Conservation (phyloP, 192 early-diverging fungal genomes). For the Diversispora epigaea region DNA sequence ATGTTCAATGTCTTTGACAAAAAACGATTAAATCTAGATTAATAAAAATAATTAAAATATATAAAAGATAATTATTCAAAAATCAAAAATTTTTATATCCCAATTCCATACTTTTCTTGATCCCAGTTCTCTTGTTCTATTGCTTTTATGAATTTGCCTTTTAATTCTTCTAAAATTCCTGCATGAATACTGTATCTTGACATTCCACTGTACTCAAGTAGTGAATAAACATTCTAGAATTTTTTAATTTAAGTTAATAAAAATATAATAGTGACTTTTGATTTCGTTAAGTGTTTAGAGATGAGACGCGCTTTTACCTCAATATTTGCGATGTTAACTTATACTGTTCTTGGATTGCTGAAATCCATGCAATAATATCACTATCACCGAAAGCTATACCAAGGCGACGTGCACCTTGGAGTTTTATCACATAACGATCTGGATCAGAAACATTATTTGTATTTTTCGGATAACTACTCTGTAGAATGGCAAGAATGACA, state of each 20-base stretch:
- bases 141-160: not conserved
- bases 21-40: constrained; percentile 8
- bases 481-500: no score
- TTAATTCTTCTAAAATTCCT: constrained; percentile 13
- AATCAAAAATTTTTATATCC: not conserved
- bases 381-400: not conserved
- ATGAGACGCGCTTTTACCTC: not conserved
- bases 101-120: constrained; percentile 1
- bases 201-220: constrained; percentile 22
- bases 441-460: not conserved
- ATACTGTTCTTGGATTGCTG: not conserved
- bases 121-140: constrained; percentile 20
- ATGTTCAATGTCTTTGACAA: not conserved
- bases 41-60: not conserved
- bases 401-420: not conserved
- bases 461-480: no score
- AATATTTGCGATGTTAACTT: not conserved
- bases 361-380: not conserved
- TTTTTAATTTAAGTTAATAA: not conserved
- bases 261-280: not conserved
- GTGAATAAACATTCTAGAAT: constrained; percentile 17
- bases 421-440: not conserved
- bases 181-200: constrained; percentile 15
- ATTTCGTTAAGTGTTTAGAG: not conserved
- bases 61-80: not conserved